phyloP scores from a whole-genome alignment of 176 grass and related monocot genomes.

The Stipa capillata region DNA sequence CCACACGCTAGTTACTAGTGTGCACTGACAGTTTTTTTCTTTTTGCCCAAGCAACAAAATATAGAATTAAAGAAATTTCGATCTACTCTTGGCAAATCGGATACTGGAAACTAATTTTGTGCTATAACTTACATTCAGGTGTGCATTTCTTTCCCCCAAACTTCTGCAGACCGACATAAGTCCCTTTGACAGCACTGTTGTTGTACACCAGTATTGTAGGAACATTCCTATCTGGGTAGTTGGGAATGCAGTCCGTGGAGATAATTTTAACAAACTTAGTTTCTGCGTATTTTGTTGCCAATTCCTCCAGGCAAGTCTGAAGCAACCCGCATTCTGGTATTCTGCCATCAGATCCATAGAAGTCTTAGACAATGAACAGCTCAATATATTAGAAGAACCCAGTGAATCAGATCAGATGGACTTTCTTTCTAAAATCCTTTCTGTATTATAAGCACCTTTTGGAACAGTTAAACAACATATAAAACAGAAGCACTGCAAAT shows the following conservation, averaged over 20 bases:
- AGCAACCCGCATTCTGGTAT: conserved; percentile 86
- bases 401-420: not conserved
- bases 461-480: not conserved
- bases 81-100: not conserved
- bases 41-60: not conserved
- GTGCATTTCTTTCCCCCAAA: conserved; percentile 85
- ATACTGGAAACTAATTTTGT: not conserved
- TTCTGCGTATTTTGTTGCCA: conserved; percentile 65
- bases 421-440: not conserved
- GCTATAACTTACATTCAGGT: conserved; percentile 79
- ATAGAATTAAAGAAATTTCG: not conserved
- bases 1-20: not conserved
- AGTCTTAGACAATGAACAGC: not conserved
- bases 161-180: conserved; percentile 67
- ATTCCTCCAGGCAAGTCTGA: conserved; percentile 71
- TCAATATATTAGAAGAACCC: not conserved
- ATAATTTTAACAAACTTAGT: conserved; percentile 99
- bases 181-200: conserved; percentile 90
- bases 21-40: not conserved
- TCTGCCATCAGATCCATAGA: conserved; percentile 40
- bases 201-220: conserved; percentile 99
- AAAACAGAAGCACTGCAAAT: not conserved
- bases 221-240: conserved; percentile 84
- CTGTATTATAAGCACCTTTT: not conserved
- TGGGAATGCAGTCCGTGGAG: conserved; percentile 89